Evolutionary conservation across 140 eudicot genomes (phyloP).

Genomic region (Artemisia princeps): DNA sequence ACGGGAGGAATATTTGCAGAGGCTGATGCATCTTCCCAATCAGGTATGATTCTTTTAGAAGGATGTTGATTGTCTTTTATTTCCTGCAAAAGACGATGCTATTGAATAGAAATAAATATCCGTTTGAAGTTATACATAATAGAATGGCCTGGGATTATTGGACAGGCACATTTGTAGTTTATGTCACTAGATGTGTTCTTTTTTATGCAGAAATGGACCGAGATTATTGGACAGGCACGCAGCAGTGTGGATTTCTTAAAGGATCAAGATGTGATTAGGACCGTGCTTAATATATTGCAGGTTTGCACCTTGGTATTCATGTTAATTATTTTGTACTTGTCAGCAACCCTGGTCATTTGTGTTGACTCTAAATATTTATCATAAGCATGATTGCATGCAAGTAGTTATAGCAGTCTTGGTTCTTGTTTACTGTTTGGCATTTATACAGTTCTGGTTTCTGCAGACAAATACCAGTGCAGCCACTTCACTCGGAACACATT

Average conservation of each 20-base stretch:
- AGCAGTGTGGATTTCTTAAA: conserved; percentile 72
- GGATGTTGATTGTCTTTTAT: not conserved
- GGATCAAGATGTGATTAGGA: conserved; percentile 74
- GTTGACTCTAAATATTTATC: not conserved
- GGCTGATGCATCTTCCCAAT: conserved; percentile 91
- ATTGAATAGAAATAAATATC: too few species aligned
- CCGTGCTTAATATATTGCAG: conserved; percentile 92
- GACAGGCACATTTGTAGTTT: not conserved
- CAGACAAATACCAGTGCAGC: conserved; percentile 98
- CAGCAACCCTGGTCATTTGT: not conserved
- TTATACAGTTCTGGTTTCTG: conserved; percentile 13
- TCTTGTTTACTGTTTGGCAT: not conserved
- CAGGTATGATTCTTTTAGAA: conserved; percentile 43
- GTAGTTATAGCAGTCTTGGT: not conserved
- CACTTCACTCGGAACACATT: conserved; percentile 78
- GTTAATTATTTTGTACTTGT: not conserved
- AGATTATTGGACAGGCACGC: conserved; percentile 93
- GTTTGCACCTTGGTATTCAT: conserved; percentile 28
- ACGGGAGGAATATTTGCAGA: conserved; percentile 79
- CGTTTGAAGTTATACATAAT: too few species aligned
- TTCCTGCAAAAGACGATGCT: not conserved
- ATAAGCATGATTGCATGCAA: not conserved
- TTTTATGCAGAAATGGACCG: conserved; percentile 82
- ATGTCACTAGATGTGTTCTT: conserved; percentile 18
- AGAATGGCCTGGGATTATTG: too few species aligned